These are phyloP conservation scores for Rhododendron molle DNA, from an alignment of 148 eudicot genomes.

Conservation along the genomic window DNA sequence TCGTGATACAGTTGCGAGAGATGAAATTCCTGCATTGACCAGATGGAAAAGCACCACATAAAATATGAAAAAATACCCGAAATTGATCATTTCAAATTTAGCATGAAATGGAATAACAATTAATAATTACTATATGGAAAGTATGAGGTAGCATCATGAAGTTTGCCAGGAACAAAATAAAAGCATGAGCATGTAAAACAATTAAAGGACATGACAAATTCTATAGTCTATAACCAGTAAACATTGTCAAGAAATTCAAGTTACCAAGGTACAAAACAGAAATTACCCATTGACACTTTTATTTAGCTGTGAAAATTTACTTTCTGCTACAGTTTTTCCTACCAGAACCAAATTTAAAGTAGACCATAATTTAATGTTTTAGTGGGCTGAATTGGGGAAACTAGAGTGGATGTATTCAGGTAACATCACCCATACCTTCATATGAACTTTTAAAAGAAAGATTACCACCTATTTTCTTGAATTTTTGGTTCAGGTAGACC, in stretches of 20 bases:
- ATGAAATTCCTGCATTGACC: conserved; percentile 71
- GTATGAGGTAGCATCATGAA: not conserved
- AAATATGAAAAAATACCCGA: not conserved
- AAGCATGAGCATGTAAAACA: not conserved
- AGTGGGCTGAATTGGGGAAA: not conserved
- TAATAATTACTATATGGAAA: not conserved
- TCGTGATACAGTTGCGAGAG: conserved; percentile 94
- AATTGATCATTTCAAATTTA: not conserved
- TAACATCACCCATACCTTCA: not conserved
- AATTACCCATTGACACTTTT: not conserved
- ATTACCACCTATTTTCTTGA: not conserved
- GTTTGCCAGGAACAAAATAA: not conserved
- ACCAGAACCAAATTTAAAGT: not conserved
- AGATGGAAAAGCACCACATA: conserved; percentile 2
- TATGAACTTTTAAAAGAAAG: not conserved
- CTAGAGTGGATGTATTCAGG: not conserved
- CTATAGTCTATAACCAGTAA: not conserved
- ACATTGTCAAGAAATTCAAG: not conserved
- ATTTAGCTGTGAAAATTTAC: not conserved
- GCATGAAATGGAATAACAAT: not conserved
- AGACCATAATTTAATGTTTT: not conserved
- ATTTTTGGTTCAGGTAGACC: not conserved
- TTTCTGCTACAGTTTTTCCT: not conserved
- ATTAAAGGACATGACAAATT: not conserved
- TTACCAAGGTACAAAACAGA: not conserved